phyloP scores from a whole-genome alignment of 2,329 filamentous ascomycete genomes.

The Lachnellula cervina region DNA sequence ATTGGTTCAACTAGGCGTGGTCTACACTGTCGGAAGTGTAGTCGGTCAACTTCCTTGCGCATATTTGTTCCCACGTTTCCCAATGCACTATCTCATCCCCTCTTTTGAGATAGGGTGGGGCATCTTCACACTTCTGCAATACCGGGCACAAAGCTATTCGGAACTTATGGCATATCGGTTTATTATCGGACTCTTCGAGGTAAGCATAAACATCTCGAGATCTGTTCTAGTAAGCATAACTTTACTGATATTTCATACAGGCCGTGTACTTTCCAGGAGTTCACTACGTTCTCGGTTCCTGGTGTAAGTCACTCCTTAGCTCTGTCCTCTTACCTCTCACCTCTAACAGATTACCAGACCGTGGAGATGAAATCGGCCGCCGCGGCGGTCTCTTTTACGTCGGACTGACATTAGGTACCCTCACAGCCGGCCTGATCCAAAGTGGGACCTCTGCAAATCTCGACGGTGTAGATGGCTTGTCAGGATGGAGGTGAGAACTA shows the following conservation, averaged over 20 bases:
- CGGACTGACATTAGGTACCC: constrained; percentile 22
- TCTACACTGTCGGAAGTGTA: constrained; percentile 23
- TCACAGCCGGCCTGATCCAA: constrained; percentile 24
- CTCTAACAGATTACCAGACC: no score
- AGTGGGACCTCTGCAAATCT: constrained; percentile 17
- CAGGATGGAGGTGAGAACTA: constrained; percentile 31
- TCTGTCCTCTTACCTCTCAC: constrained; percentile 11
- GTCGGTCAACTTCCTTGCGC: constrained; percentile 25
- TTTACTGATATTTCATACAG: constrained; percentile 4
- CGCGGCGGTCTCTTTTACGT: constrained; percentile 24
- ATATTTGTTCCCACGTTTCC: constrained; percentile 26
- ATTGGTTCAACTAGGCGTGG: constrained; percentile 32
- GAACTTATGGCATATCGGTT: constrained; percentile 51
- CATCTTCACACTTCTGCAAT: constrained; percentile 27
- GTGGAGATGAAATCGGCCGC: constrained; percentile 26
- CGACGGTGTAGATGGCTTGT: constrained; percentile 18
- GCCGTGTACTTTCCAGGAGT: constrained; percentile 34
- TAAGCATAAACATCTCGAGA: constrained; percentile 3
- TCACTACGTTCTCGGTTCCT: constrained; percentile 34
- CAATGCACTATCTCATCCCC: constrained; percentile 26
- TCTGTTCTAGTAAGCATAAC: neutral
- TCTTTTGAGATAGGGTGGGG: constrained; percentile 25
- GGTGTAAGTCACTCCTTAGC: constrained; percentile 16
- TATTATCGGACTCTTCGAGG: constrained; percentile 49
- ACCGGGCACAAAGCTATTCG: constrained; percentile 38